Conservation (phyloP, 2,329 filamentous ascomycete species). For the Phaeosphaeriaceae sp. region DNA sequence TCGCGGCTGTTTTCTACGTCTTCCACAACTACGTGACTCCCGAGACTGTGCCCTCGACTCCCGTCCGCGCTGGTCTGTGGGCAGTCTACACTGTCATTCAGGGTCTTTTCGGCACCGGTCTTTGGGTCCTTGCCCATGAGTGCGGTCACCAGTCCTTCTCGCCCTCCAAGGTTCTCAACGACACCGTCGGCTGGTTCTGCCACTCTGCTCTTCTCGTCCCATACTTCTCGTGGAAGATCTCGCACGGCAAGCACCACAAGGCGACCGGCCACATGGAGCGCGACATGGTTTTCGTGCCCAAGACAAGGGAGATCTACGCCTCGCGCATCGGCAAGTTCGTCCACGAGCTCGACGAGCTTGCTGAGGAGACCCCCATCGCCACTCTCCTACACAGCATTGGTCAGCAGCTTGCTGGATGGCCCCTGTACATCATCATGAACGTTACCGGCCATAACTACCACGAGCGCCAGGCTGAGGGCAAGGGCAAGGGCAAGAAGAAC, state of each 20-base stretch:
- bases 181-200: slow-evolving; percentile 88
- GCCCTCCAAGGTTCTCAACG: slow-evolving; percentile 87
- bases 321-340: slow-evolving; percentile 74
- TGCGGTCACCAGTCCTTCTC: slow-evolving; percentile 98
- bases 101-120: slow-evolving; percentile 89
- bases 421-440: slow-evolving; percentile 88
- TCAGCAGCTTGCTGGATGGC: slow-evolving; percentile 94
- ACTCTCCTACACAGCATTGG: slow-evolving; percentile 76
- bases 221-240: slow-evolving; percentile 99
- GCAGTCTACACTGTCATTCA: slow-evolving; percentile 79
- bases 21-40: slow-evolving; percentile 92
- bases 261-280: slow-evolving; percentile 95
- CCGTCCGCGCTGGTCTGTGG: slow-evolving; percentile 72
- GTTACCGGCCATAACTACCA: slow-evolving; percentile 97
- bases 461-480: slow-evolving; percentile 88
- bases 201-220: slow-evolving; percentile 91
- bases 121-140: slow-evolving; percentile 98
- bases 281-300: slow-evolving; percentile 99
- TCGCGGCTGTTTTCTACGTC: slow-evolving; percentile 81
- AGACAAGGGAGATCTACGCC: slow-evolving; percentile 84
- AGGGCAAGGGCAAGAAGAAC: slow-evolving; percentile 90
- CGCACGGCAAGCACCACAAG: slow-evolving; percentile 99
- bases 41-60: slow-evolving; percentile 76
- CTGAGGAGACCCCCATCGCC: slow-evolving; percentile 91
- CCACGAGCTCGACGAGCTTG: slow-evolving; percentile 86